phyloP scores from a whole-genome alignment of 371 early-diverging fungal genomes.

The Circinella minor region DNA sequence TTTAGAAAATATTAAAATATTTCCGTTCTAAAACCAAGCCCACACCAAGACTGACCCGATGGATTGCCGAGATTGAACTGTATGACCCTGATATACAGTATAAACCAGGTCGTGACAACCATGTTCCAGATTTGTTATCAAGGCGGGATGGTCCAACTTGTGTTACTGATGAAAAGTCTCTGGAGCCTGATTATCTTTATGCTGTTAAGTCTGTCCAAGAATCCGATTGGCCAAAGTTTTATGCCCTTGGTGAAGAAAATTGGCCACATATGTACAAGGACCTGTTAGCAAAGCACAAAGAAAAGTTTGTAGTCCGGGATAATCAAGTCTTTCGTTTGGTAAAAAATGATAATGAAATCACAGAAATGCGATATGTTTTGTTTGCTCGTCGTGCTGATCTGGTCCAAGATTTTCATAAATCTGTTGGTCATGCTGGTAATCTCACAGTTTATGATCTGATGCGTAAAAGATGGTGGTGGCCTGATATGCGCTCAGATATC shows the following conservation, averaged over 20 bases:
- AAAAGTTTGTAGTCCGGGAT: not conserved
- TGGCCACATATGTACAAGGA: constrained; percentile 3
- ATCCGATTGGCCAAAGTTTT: not conserved
- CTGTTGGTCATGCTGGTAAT: constrained; percentile 19
- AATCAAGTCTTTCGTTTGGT: constrained; percentile 6
- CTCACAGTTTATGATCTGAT: constrained; percentile 13
- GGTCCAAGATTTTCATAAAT: constrained; percentile 2
- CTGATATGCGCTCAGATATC: constrained; percentile 19
- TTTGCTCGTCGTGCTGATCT: constrained; percentile 11
- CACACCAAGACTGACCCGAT: no score
- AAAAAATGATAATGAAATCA: not conserved
- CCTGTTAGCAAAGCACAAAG: constrained; percentile 2
- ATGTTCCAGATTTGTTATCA: no score
- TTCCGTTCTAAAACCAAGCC: no score
- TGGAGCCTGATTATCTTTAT: no score
- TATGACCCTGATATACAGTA: no score
- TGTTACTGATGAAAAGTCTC: no score
- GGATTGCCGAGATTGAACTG: no score
- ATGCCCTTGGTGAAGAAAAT: not conserved
- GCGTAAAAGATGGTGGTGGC: constrained; percentile 28
- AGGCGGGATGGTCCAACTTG: no score
- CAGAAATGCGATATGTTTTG: constrained; percentile 1
- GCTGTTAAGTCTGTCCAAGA: no score
- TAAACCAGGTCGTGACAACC: no score
- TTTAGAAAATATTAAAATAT: no score